Base-by-base conservation (phyloP, 2,329 filamentous ascomycete species). In the Pleurostoma richardsiae region DNA sequence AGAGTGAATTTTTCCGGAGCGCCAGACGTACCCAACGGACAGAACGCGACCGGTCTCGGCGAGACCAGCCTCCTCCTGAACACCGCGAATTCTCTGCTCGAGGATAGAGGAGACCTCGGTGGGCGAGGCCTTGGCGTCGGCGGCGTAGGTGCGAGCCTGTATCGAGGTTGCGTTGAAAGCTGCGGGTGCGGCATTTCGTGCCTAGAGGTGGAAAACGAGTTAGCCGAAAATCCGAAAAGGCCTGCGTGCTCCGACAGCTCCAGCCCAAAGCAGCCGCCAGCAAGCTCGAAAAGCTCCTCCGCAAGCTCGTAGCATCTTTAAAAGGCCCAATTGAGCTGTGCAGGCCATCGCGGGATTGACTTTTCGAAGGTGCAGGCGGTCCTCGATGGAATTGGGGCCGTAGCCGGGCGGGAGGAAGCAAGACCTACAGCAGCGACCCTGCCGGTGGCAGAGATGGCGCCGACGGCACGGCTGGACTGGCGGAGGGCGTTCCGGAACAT, bases 81-180 rank as follows among this genome's bases (percentile, higher is more conserved):
- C 90, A 81, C 94, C 94, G 71, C 94, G 89, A 69, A 99, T 99
- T 76, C 91, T 85, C 84, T 97, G 92, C 82, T 97, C 94, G 70
- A 99, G 88, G 74, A 99, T 97, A 63, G 92, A 96, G 62, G 94
- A 97, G 65, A 97, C 92, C 82, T 99, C 94, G 66, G 92, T 99
- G 63, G 94, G 94, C 52, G 90, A 75, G 65, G 94, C 90, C 83
- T 97, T 97, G 61, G 89, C 87, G 67, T 95, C 91, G 74, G 85
- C 77, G 70, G 90, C 92, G 77, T 96, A 97, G 74, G 82, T 82
- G 76, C 94, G 89, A 71, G 84, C 73, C 70, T 88, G 83, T 70
- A 86, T 78, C 60, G 82, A 75, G 62, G 77, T 74, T 65, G 81
- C 77, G 78, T 83, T 86, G 79, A 85, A 76, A 71, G 81, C 79